phyloP scores from a whole-genome alignment of 1,284 basidiomycete genomes.

The Hemileia vastatrix region DNA sequence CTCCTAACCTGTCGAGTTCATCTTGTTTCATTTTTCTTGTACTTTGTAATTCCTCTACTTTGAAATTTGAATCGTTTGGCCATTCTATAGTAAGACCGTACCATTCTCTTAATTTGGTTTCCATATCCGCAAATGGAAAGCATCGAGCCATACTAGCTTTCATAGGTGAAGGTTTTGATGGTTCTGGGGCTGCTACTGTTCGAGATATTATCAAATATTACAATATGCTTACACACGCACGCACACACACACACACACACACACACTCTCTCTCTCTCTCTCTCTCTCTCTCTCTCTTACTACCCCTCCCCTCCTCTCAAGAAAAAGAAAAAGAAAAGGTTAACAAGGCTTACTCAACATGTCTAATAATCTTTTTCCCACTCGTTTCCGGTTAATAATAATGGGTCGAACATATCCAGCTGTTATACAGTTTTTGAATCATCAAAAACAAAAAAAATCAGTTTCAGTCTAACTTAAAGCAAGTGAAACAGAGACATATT shows the following conservation, averaged over 20 bases:
- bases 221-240: not conserved
- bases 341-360: slow-evolving; percentile 14
- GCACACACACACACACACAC: not conserved
- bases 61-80: slow-evolving; percentile 2
- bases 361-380: slow-evolving; percentile 12
- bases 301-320: too few relatives aligned
- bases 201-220: not conserved
- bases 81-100: slow-evolving; percentile 18
- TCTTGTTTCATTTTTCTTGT: slow-evolving; percentile 16
- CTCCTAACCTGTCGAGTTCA: slow-evolving; percentile 21
- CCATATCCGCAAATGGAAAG: slow-evolving; percentile 19
- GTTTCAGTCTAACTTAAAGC: too few relatives aligned
- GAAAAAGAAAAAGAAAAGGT: too few relatives aligned
- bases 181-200: slow-evolving; percentile 2
- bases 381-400: slow-evolving; percentile 11
- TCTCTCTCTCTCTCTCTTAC: too few relatives aligned
- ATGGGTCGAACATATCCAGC: slow-evolving; percentile 18
- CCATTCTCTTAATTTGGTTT: slow-evolving; percentile 15
- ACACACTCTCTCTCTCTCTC: not conserved
- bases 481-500: too few relatives aligned
- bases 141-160: slow-evolving; percentile 6
- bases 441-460: too few relatives aligned
- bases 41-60: slow-evolving; percentile 1
- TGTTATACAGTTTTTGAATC: too few relatives aligned
- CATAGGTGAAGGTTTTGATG: slow-evolving; percentile 12